Percentiles rank a stretch among this genome's conserved stretches.
phyloP scores from a whole-genome alignment of 2,329 filamentous ascomycete genomes.

The Lecanicillium sp. region DNA sequence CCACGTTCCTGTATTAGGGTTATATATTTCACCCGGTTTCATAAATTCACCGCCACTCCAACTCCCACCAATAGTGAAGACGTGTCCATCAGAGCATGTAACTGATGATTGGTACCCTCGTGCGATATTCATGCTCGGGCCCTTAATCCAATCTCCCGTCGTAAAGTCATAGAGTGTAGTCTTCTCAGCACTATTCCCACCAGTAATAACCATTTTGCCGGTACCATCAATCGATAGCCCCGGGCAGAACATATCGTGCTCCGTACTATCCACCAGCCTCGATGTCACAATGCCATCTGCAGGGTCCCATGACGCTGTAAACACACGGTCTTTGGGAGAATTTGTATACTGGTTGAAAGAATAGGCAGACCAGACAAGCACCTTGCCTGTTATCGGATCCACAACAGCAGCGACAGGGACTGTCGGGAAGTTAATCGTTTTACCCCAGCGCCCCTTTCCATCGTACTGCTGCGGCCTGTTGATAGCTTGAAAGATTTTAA shows the following conservation, averaged over 20 bases:
- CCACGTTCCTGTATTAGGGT: constrained; percentile 37
- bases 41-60: constrained; percentile 35
- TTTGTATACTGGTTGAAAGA: constrained; percentile 11
- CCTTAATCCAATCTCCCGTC: constrained; percentile 28
- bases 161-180: constrained; percentile 39
- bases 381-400: constrained; percentile 15
- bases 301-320: constrained; percentile 20
- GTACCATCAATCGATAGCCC: constrained; percentile 41
- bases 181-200: constrained; percentile 39
- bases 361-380: constrained; percentile 18
- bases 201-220: constrained; percentile 43
- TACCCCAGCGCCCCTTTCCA: constrained; percentile 22
- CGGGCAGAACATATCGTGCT: constrained; percentile 50
- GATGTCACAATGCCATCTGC: constrained; percentile 18
- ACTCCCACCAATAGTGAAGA: constrained; percentile 52
- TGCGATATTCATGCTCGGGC: constrained; percentile 32
- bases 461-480: constrained; percentile 14
- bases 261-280: constrained; percentile 26
- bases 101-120: constrained; percentile 46
- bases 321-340: constrained; percentile 9
- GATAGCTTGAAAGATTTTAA: constrained; percentile 20
- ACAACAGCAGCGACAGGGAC: constrained; percentile 24
- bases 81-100: constrained; percentile 40
- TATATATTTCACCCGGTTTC: constrained; percentile 51
- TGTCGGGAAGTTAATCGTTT: constrained; percentile 26